Conservation (phyloP, 306 rosid genomes). For the Senna tora region DNA sequence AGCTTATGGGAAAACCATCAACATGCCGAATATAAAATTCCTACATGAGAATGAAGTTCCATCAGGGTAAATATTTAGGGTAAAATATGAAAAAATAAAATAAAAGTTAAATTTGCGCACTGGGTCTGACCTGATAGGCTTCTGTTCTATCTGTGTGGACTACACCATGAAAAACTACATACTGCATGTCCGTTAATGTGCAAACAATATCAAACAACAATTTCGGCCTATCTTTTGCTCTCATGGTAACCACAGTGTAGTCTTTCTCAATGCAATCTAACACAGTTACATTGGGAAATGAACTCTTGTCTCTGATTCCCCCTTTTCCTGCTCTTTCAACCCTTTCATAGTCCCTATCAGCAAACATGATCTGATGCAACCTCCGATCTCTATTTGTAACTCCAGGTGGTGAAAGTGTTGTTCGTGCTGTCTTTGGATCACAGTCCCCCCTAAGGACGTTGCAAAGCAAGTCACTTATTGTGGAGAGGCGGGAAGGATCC, state of each 20-base stretch:
- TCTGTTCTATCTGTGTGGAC: conserved; percentile 72
- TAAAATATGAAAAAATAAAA: neutral
- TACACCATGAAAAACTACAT: conserved; percentile 88
- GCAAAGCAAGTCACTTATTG: conserved; percentile 77
- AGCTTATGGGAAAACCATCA: conserved; percentile 87
- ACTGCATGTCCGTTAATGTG: conserved; percentile 96
- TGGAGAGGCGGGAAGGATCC: conserved; percentile 65
- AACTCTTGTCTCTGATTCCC: conserved; percentile 48
- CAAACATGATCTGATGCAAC: conserved; percentile 94
- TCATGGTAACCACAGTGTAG: conserved; percentile 78
- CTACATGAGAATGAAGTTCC: conserved; percentile 41
- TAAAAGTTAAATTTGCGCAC: neutral
- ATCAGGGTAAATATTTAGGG: neutral
- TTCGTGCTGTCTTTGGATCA: conserved; percentile 73
- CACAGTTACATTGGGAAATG: conserved; percentile 69
- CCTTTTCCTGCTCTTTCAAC: conserved; percentile 51
- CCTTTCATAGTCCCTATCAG: conserved; percentile 89
- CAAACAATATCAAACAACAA: conserved; percentile 89
- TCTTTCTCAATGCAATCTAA: conserved; percentile 78
- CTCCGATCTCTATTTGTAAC: conserved; percentile 81
- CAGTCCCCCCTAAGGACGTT: conserved; percentile 74
- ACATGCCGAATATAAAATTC: conserved; percentile 90
- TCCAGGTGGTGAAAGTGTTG: conserved; percentile 73
- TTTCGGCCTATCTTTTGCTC: conserved; percentile 87
- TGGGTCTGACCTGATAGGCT: conserved; percentile 75